These are phyloP conservation scores for Bryoglossum gracile DNA, from an alignment of 495 filamentous ascomycete genomes.

Conservation along the genomic window DNA sequence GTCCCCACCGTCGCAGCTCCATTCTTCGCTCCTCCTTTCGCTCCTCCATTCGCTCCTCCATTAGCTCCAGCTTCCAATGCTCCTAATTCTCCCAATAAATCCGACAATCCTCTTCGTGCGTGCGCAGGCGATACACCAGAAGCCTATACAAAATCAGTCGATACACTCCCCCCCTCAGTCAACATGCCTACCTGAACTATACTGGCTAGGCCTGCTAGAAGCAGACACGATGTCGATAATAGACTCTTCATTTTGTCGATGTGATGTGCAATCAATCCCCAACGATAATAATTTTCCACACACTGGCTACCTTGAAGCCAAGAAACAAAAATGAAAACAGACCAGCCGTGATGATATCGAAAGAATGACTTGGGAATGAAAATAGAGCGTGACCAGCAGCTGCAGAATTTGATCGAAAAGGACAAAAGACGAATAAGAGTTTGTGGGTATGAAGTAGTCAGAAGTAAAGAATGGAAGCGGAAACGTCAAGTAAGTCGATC, in stretches of 20 bases:
- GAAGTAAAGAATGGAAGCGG: constrained; percentile 11
- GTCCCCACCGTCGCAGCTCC: neutral
- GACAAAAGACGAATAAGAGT: constrained; percentile 1
- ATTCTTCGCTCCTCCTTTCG: neutral
- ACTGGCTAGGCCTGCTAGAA: constrained; percentile 8
- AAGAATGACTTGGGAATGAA: constrained; percentile 14
- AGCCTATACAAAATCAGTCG: constrained; percentile 15
- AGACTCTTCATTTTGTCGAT: constrained; percentile 14
- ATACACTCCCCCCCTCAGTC: neutral
- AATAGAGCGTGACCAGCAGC: constrained; percentile 24
- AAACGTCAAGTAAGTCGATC: constrained; percentile 19
- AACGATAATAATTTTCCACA: neutral
- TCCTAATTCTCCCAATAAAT: constrained; percentile 13
- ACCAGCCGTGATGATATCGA: constrained; percentile 23
- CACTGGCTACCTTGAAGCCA: constrained; percentile 7
- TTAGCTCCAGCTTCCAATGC: constrained; percentile 7
- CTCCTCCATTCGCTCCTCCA: constrained; percentile 5
- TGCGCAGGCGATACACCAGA: neutral
- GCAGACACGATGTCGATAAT: constrained; percentile 9
- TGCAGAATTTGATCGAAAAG: constrained; percentile 16
- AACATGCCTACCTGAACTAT: constrained; percentile 14
- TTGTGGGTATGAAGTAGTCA: constrained; percentile 5
- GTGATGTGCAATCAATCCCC: neutral
- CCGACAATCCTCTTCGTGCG: constrained; percentile 13
- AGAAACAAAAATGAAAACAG: constrained; percentile 18